phyloP scores from a whole-genome alignment of 345 rosid genomes.

The Cardamine resedifolia region DNA sequence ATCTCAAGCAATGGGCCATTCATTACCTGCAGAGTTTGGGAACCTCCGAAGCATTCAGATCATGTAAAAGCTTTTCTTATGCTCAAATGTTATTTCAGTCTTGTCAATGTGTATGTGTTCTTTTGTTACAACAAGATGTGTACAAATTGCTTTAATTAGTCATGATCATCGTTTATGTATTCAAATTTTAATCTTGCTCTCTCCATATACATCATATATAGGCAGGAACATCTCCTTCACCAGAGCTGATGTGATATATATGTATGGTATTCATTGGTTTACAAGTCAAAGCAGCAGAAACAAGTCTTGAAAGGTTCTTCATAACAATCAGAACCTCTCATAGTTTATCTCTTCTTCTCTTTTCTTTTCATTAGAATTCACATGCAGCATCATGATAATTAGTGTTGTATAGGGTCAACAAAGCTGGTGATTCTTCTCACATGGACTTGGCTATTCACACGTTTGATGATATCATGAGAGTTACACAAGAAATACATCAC shows the following conservation, averaged over 20 bases:
- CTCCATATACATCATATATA: background rate
- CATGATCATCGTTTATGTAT: background rate
- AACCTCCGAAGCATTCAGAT: constrained; percentile 74
- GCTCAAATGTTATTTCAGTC: constrained; percentile 45
- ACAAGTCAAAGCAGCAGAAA: constrained; percentile 61
- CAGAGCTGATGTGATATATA: constrained; percentile 55
- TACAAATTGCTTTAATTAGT: background rate
- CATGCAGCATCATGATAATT: background rate
- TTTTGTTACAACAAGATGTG: background rate
- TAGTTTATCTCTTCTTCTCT: background rate
- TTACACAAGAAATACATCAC: constrained; percentile 79
- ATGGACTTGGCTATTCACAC: constrained; percentile 98
- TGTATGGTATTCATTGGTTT: constrained; percentile 54
- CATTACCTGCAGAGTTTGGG: too few species aligned
- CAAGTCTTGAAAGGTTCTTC: constrained; percentile 36
- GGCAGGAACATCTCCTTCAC: constrained; percentile 88
- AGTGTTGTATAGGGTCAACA: constrained; percentile 52
- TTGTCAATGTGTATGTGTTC: constrained; percentile 52
- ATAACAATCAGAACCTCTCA: constrained; percentile 46
- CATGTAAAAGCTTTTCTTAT: constrained; percentile 44
- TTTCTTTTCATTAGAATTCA: background rate
- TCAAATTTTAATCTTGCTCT: background rate
- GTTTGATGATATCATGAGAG: constrained; percentile 85
- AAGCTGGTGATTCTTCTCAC: constrained; percentile 92
- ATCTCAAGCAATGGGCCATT: too few species aligned